Evolutionary conservation across 2,329 filamentous ascomycete species (phyloP).

Genomic region (Scytalidium lignicola): DNA sequence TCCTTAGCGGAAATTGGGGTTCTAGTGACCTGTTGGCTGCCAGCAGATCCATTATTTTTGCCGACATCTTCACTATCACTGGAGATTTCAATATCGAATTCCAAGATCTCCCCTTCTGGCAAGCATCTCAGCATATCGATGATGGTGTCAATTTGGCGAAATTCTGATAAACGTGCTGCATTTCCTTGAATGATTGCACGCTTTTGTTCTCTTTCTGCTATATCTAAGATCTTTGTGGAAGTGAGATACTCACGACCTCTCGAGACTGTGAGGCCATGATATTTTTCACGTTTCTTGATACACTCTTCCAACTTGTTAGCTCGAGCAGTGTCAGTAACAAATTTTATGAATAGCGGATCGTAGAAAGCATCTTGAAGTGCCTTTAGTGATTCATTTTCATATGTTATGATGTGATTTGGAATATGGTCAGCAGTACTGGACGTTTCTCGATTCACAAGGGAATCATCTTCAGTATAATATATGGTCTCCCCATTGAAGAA

Average conservation of each 20-base stretch:
- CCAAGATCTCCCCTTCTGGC: neutral
- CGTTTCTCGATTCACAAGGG: neutral
- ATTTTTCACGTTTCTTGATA: neutral
- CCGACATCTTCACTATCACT: neutral
- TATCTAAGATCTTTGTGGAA: neutral
- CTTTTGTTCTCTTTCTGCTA: neutral
- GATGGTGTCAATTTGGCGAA: neutral
- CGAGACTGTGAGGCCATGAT: neutral
- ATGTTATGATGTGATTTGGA: conserved; percentile 2
- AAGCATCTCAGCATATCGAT: neutral
- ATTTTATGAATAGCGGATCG: neutral
- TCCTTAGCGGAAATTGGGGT: too few relatives aligned
- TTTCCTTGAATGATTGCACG: neutral
- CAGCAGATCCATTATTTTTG: neutral
- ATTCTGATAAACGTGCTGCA: neutral
- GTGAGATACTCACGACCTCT: neutral
- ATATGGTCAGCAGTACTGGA: neutral
- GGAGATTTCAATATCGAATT: neutral
- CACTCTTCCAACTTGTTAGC: conserved; percentile 1
- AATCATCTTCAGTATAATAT: conserved; percentile 2
- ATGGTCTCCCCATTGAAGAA: conserved; percentile 8
- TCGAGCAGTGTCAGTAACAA: conserved; percentile 4
- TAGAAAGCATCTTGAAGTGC: neutral
- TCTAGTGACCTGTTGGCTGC: neutral
- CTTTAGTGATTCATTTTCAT: neutral